Conservation (phyloP, 2,329 filamentous ascomycete genomes). For the Cercospora zeae-maydis region DNA sequence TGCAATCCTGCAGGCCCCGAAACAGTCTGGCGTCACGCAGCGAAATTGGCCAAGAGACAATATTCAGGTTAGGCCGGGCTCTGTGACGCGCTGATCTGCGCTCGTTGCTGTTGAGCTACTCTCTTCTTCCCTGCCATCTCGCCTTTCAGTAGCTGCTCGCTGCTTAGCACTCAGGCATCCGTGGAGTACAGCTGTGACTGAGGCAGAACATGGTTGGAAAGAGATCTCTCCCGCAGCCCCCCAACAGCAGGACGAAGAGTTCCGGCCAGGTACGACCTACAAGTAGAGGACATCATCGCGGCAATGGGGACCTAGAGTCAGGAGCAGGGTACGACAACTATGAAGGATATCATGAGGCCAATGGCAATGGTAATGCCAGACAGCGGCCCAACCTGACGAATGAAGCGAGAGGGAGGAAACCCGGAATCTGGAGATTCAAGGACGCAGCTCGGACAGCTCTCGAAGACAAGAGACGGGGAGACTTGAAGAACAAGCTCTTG, state of each 20-base stretch:
- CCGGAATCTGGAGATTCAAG: slow-evolving; percentile 42
- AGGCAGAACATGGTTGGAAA: slow-evolving; percentile 31
- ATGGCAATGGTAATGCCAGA: slow-evolving; percentile 21
- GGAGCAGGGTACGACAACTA: slow-evolving; percentile 11
- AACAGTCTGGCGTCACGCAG: neutral
- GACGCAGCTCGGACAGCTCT: slow-evolving; percentile 49
- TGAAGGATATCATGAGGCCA: slow-evolving; percentile 4
- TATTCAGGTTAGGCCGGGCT: neutral
- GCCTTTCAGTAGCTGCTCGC: neutral
- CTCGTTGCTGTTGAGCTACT: neutral
- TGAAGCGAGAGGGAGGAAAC: slow-evolving; percentile 24
- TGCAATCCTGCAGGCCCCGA: neutral
- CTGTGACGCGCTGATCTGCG: neutral
- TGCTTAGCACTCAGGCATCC: neutral
- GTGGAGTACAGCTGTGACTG: neutral
- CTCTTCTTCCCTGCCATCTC: neutral
- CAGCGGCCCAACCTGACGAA: slow-evolving; percentile 11
- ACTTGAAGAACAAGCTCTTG: slow-evolving; percentile 50
- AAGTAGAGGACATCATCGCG: slow-evolving; percentile 7
- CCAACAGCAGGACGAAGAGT: slow-evolving; percentile 2
- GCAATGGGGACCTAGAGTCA: slow-evolving; percentile 20
- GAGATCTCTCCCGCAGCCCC: slow-evolving; percentile 20
- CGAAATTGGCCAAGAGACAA: slow-evolving; percentile 5
- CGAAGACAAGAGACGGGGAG: slow-evolving; percentile 43
- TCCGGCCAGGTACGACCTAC: slow-evolving; percentile 7